These are phyloP conservation scores for Xylariaceae sp. DNA, from an alignment of 2,329 filamentous ascomycete genomes.

Conservation along the genomic window DNA sequence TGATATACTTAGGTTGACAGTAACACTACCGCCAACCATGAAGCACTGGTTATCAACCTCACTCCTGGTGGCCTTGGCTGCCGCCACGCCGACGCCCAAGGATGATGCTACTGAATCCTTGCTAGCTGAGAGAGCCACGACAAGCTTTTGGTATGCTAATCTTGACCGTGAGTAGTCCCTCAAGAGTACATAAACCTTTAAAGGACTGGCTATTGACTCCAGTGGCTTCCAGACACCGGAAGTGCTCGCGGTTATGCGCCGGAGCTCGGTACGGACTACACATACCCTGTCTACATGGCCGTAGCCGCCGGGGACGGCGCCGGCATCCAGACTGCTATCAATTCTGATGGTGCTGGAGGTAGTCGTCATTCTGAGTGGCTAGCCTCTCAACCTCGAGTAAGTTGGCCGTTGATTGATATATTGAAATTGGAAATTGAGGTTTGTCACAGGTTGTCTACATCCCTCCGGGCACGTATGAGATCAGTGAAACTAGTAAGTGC, in stretches of 20 bases:
- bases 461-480: constrained; percentile 39
- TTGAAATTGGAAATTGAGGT: constrained; percentile 8
- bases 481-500: constrained; percentile 31
- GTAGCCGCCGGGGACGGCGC: constrained; percentile 36
- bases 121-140: constrained; percentile 10
- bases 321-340: constrained; percentile 38
- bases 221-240: no score
- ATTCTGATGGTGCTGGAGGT: constrained; percentile 31
- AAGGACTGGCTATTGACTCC: no score
- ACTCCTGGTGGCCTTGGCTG: constrained; percentile 10
- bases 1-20: no score
- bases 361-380: constrained; percentile 37
- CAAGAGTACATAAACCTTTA: no score
- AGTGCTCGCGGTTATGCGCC: constrained; percentile 37
- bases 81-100: constrained; percentile 13
- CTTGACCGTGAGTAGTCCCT: no score
- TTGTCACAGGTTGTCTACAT: constrained; percentile 39
- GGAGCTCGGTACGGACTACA: constrained; percentile 35
- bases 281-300: constrained; percentile 37
- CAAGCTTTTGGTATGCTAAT: constrained; percentile 40
- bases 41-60: constrained; percentile 9
- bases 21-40: constrained; percentile 3
- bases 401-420: not conserved
- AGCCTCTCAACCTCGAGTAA: constrained; percentile 39
- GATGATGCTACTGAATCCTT: constrained; percentile 9